Base-by-base conservation (phyloP, 2,329 filamentous ascomycete species). In the Alternaria brassicicola region DNA sequence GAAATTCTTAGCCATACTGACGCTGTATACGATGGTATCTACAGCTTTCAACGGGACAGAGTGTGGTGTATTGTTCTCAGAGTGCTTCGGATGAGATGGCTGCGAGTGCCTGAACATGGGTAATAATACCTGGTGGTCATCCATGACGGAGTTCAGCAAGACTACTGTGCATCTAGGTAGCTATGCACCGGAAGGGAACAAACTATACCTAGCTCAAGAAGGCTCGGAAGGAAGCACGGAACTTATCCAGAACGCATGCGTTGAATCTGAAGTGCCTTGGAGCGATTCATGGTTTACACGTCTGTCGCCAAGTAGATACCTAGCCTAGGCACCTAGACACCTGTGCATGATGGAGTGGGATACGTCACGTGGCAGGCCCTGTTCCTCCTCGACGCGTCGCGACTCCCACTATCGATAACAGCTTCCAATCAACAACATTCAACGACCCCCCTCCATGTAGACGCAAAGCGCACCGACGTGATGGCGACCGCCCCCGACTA, bases 401-500 rank as follows among this genome's bases (percentile, higher is more conserved):
- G 51, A 55, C 55, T 47, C 38, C 42, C 47, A 41, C 57, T 66
- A 68, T 69, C 66, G 61, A 57, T 68, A 64, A 70, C 67, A 65
- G 65, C 52, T 52, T 65, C 63, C 52, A 59, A 62, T 46, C 48
- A 54, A 52, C 48, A 57, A 57, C 51, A 41, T 46, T 47, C 52
- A 38, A 42, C 55, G 55, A 48, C 50, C 59, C 50, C 59, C 46
- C 61, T 62, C 62, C 61, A 74, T 73, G 73, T 70, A 70, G 70
- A 68, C 64, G 64, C 67, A 70, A 30, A 59, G 47, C 46, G 67
- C 69, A 62, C 67, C 47, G 60, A 66, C 61, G 58, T 67, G 46
- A 74, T 70, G 51, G 78, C 90, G 59, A 88, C 88, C 54, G 81
- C 91, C 35, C 91, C 91, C 17, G 91, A 89, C 45, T 87, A 86